Base-by-base conservation (phyloP, 1,139 yeast genomes). In the Scheffersomyces titani region DNA sequence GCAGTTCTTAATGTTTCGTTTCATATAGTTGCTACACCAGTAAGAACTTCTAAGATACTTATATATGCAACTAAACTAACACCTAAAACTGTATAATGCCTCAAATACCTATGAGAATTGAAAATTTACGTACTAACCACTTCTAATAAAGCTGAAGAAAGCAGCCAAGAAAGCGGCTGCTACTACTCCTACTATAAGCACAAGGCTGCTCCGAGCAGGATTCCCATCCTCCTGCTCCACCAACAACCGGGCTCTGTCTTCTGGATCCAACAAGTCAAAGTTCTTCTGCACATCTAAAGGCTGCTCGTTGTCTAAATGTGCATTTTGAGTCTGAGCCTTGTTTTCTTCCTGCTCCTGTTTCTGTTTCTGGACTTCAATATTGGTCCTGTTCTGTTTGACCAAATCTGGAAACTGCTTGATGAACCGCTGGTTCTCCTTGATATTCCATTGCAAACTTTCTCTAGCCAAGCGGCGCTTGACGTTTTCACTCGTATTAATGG, bases 391-490 rank as follows among this genome's bases (percentile, higher is more conserved):
- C 59, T 77, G 73, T 19, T 73, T 76, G n/a, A 81, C 83, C 55
- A 87, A 67, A 20, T 91, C 96, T 0, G 94, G 90, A 69, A 92
- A 93, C 52, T 88, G 85, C 58, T 76, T 74, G 47, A 68, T 69
- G 68, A 92, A 93, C 58, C 85, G 74, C 6, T 74, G 70, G 71
- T 87, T 85, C 50, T 79, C 77, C 44, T 70, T 72, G 24, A 82
- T 73, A 70, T 93, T 93, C 88, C 89, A 92, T 40, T 76, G 77
- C 63, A 81, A 81, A 56, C 96, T 87, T 48, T 80, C 83, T 78
- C 78, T 63, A 9, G 82, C 79, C 55, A 75, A 70, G 56, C 70
- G 73, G 45, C 68, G 64, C 67, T 78, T 80, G 47, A 77, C 77
- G 36, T 64, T 64, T 24, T 75, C 79, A 46, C 74, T 72, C 45